Conservation (phyloP, 2,329 filamentous ascomycete genomes). For the Neopestalotiopsis sp. region DNA sequence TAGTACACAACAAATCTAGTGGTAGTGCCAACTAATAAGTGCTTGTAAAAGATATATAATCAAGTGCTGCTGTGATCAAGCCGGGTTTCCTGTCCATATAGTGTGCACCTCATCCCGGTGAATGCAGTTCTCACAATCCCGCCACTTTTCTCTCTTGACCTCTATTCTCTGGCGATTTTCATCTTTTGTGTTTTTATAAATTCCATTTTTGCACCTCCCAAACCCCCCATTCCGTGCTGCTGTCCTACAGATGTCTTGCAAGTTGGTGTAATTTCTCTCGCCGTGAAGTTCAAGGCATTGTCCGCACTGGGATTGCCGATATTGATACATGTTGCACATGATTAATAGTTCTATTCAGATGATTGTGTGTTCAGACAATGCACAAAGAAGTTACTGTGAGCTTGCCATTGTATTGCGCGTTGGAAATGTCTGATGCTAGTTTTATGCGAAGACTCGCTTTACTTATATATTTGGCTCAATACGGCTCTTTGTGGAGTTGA, state of each 20-base stretch:
- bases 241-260: neutral
- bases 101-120: constrained; percentile 3
- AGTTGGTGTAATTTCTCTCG: constrained; percentile 8
- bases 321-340: constrained; percentile 16
- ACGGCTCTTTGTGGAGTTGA: neutral
- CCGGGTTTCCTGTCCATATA: constrained; percentile 10
- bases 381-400: neutral
- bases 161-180: neutral
- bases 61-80: neutral
- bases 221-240: constrained; percentile 9
- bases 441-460: neutral
- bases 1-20: too few relatives aligned
- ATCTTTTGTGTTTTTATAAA: neutral
- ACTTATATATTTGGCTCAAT: neutral
- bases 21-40: neutral
- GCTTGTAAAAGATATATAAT: neutral
- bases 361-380: neutral
- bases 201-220: constrained; percentile 4
- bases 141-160: constrained; percentile 4
- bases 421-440: neutral
- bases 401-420: neutral
- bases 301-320: constrained; percentile 16
- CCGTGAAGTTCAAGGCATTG: constrained; percentile 15
- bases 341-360: neutral
- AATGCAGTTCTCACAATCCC: constrained; percentile 13